Conservation (phyloP, 2,329 filamentous ascomycete species). For the Hymenoscyphus occultus region DNA sequence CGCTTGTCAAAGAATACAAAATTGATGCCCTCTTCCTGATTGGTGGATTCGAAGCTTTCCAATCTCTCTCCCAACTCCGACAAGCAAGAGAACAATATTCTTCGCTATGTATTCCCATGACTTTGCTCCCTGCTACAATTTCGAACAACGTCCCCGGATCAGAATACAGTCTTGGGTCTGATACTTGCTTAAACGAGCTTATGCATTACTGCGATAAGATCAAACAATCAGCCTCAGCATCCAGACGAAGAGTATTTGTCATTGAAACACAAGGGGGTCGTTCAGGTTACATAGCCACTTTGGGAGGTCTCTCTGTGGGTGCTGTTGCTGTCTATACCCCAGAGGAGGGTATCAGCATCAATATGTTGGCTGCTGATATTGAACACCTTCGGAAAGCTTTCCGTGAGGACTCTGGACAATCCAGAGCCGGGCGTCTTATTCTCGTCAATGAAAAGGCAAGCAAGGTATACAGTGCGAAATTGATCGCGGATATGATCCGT, state of each 20-base stretch:
- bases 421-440: constrained; percentile 86
- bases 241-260: constrained; percentile 89
- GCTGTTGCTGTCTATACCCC: constrained; percentile 94
- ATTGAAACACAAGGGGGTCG: constrained; percentile 96
- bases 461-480: constrained; percentile 83
- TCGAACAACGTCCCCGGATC: constrained; percentile 98
- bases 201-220: constrained; percentile 97
- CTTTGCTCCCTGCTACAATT: constrained; percentile 90
- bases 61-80: constrained; percentile 82
- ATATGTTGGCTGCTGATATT: constrained; percentile 90
- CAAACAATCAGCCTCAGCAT: constrained; percentile 93
- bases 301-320: constrained; percentile 87
- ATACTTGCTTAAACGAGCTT: constrained; percentile 93
- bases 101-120: constrained; percentile 88
- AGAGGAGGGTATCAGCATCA: constrained; percentile 90
- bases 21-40: constrained; percentile 91
- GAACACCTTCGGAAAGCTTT: constrained; percentile 85
- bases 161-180: constrained; percentile 93
- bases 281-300: constrained; percentile 88
- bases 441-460: constrained; percentile 96
- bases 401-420: constrained; percentile 78
- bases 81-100: constrained; percentile 75
- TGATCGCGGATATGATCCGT: constrained; percentile 93
- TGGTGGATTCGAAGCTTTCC: constrained; percentile 96
- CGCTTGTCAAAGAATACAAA: constrained; percentile 78